Evolutionary conservation across 2,329 filamentous ascomycete genomes (phyloP).

Genomic region (Atkinsonella hypoxylon): DNA sequence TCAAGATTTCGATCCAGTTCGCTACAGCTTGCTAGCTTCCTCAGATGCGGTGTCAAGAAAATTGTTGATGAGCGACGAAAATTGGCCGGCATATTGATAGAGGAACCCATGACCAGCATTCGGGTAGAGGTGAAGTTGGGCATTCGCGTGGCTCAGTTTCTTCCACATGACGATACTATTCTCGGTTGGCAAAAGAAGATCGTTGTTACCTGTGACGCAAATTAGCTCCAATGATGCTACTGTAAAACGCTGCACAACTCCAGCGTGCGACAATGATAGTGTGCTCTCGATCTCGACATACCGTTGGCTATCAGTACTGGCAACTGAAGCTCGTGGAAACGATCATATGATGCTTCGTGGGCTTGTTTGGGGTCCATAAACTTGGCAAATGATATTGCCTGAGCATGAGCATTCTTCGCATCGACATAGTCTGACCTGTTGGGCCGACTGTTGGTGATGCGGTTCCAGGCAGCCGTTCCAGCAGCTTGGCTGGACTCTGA

Average conservation of each 20-base stretch:
- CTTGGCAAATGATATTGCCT: conserved; percentile 21
- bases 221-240: background rate
- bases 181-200: conserved; percentile 22
- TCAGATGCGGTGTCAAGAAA: conserved; percentile 14
- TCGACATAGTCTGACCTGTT: conserved; percentile 16
- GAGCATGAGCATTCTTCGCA: conserved; percentile 16
- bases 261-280: background rate
- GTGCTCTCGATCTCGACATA: conserved; percentile 11
- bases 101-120: conserved; percentile 25
- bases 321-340: conserved; percentile 21
- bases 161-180: conserved; percentile 27
- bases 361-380: conserved; percentile 24
- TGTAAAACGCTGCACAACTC: background rate
- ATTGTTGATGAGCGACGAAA: conserved; percentile 20
- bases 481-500: conserved; percentile 20
- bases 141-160: conserved; percentile 18
- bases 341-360: conserved; percentile 20
- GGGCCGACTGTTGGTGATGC: conserved; percentile 18
- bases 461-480: conserved; percentile 21
- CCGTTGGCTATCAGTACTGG: conserved; percentile 28
- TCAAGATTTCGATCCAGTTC: background rate
- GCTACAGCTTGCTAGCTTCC: conserved; percentile 4
- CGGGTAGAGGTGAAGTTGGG: conserved; percentile 22
- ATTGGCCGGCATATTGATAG: conserved; percentile 21
- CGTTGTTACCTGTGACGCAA: conserved; percentile 18